Conservation (phyloP, 768 basidiomycete species). For the Podaxis carcinomalis region DNA sequence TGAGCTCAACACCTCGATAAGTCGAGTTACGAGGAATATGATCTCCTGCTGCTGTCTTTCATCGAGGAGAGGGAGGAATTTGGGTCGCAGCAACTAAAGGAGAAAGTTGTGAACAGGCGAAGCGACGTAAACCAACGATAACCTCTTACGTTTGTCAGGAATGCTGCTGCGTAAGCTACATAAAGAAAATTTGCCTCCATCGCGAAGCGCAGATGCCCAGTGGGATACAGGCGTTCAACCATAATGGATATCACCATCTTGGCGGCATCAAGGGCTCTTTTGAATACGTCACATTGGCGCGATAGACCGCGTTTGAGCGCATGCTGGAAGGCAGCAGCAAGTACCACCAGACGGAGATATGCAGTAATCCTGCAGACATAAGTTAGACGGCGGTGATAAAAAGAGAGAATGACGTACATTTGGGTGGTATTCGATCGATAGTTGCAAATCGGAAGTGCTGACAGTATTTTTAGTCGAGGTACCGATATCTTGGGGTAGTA, state of each 20-base stretch:
- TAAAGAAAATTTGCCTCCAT: constrained; percentile 50
- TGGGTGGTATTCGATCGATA: constrained; percentile 42
- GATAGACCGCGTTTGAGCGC: constrained; percentile 34
- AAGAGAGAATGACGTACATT: constrained; percentile 26
- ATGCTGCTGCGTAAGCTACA: constrained; percentile 56
- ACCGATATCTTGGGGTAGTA: neutral
- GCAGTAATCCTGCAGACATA: constrained; percentile 38
- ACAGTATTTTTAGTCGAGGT: neutral
- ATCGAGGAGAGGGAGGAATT: constrained; percentile 38
- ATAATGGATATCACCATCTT: constrained; percentile 52
- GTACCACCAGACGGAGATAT: constrained; percentile 54
- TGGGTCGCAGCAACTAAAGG: constrained; percentile 46
- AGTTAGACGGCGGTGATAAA: neutral
- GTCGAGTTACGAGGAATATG: constrained; percentile 33
- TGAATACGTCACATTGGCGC: constrained; percentile 38
- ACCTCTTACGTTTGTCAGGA: constrained; percentile 50
- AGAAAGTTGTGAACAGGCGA: neutral
- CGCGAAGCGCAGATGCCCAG: constrained; percentile 51
- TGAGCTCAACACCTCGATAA: constrained; percentile 44
- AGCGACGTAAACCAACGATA: neutral
- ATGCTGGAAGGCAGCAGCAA: constrained; percentile 51
- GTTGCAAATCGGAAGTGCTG: constrained; percentile 38
- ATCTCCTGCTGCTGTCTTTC: constrained; percentile 36
- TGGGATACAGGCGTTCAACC: constrained; percentile 46
- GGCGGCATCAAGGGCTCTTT: constrained; percentile 50